These are phyloP conservation scores for Gaeumannomyces sp. DNA, from an alignment of 2,329 filamentous ascomycete genomes.

Conservation along the genomic window DNA sequence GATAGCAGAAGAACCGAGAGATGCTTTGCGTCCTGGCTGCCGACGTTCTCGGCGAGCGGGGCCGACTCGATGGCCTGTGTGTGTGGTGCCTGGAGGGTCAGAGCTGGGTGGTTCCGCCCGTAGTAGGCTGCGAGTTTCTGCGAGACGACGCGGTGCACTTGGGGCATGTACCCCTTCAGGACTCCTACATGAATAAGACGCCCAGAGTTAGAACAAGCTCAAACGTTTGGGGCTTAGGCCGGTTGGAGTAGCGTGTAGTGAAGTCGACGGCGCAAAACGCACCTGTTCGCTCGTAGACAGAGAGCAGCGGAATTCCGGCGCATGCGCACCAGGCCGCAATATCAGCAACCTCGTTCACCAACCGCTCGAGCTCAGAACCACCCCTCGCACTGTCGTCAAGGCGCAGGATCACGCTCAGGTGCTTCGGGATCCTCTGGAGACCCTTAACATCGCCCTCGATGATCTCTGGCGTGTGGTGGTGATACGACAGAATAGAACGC, in stretches of 20 bases:
- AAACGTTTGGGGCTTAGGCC: background rate
- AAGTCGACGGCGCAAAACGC: slow-evolving; percentile 22
- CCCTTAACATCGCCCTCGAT: slow-evolving; percentile 80
- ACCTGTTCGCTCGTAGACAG: slow-evolving; percentile 91
- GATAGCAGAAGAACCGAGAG: slow-evolving; percentile 72
- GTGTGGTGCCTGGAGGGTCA: slow-evolving; percentile 69
- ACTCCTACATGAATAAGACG: slow-evolving; percentile 51
- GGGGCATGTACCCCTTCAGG: slow-evolving; percentile 83
- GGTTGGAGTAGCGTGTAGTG: too few species aligned
- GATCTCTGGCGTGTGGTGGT: slow-evolving; percentile 89
- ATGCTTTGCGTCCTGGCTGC: slow-evolving; percentile 29
- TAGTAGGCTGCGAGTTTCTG: slow-evolving; percentile 84
- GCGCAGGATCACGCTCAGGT: slow-evolving; percentile 80
- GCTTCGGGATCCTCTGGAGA: slow-evolving; percentile 69
- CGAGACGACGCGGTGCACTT: slow-evolving; percentile 72
- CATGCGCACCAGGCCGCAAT: slow-evolving; percentile 89
- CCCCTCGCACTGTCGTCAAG: slow-evolving; percentile 59
- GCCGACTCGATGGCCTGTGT: slow-evolving; percentile 50
- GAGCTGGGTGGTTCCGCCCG: slow-evolving; percentile 63
- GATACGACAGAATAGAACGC: slow-evolving; percentile 81
- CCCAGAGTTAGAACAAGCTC: too few species aligned
- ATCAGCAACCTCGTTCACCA: slow-evolving; percentile 88
- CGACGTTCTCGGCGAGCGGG: slow-evolving; percentile 32
- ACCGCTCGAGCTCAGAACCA: slow-evolving; percentile 68
- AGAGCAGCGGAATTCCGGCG: slow-evolving; percentile 79